Base-by-base conservation (phyloP, 108 stramenopile genomes). In the Fragilaria crotonensis region DNA sequence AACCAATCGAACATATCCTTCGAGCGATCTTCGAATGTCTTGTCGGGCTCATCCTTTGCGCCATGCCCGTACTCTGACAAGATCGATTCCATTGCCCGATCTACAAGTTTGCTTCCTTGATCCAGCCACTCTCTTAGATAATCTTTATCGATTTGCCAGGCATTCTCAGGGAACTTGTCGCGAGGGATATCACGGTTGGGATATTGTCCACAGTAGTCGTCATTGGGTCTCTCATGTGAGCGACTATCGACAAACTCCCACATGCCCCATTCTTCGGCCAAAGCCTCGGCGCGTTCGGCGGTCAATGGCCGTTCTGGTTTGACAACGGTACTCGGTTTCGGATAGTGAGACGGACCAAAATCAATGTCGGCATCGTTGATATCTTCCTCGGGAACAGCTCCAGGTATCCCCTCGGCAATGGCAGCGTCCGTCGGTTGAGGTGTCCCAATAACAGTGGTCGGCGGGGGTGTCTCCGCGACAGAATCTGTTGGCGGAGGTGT, bases 91-190 rank as follows among this genome's bases (percentile, higher is more conserved):
- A 79, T 72, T 3, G 83, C 78, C 5, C 85, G 70, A 55, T 78
- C 62, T 4, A 85, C 80, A 7, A 91, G 58, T 33, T 54, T 62
- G 22, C 68, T 67, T n/a, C 75, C 80, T 58, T 85, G 70, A n/a
- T 63, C 63, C 19, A 91, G 47, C 31, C 85, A 91, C 48, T 70
- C 25, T 7, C 52, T 57, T 44, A 87, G 58, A 54, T 81, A 87
- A 26, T 71, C 77, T 7, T 52, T 56, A 58, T 87, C 81, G 22
- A 45, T 74, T 67, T 90, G 89, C 87, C 87, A 82, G 2, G 80
- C 72, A 46, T 64, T 68, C 9, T 45, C 5, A 7, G 80, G 80
- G 52, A 77, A 77, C 30, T 61, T 17, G 21, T 27, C 14, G 0
- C 60, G 53, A 17, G 79, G 79, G 20, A 80, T 50, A 50, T 80